These are phyloP conservation scores for Apiospora malaysiana DNA, from an alignment of 2,329 filamentous ascomycete species.

Conservation along the genomic window DNA sequence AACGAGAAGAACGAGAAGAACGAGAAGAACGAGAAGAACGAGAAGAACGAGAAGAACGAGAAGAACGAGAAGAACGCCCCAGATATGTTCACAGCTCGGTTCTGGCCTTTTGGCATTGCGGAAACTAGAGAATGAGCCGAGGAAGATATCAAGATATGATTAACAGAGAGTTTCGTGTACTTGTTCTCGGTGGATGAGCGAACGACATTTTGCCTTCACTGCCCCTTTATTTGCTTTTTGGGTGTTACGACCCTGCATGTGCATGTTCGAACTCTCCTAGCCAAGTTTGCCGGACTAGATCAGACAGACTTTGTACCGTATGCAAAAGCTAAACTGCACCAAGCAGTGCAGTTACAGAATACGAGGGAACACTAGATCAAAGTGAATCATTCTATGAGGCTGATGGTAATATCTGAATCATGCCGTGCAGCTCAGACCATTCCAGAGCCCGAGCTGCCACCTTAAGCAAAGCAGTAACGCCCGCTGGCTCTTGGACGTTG, in stretches of 20 bases:
- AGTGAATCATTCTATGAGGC: neutral
- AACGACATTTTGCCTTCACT: neutral
- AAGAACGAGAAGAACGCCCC: neutral
- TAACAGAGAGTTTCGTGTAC: neutral
- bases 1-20: too few species aligned
- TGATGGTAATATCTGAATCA: neutral
- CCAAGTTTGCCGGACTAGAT: neutral
- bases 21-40: too few species aligned
- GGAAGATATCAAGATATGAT: neutral
- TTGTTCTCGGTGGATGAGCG: neutral
- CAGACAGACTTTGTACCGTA: neutral
- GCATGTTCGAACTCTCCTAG: neutral
- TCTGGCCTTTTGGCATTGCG: neutral
- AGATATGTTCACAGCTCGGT: neutral
- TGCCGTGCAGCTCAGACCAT: neutral
- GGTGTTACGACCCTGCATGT: neutral
- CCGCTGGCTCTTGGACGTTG: neutral
- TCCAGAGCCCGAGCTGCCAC: slow-evolving; percentile 3
- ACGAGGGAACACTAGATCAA: neutral
- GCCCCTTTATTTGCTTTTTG: neutral
- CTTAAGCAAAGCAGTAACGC: neutral
- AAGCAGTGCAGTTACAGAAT: neutral
- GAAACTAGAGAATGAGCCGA: neutral
- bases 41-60: too few species aligned
- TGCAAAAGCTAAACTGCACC: neutral